Evolutionary conservation across 2,329 filamentous ascomycete genomes (phyloP), one percentile per base, ranked within the genome.

Genomic region (Byssothecium circinans): DNA sequence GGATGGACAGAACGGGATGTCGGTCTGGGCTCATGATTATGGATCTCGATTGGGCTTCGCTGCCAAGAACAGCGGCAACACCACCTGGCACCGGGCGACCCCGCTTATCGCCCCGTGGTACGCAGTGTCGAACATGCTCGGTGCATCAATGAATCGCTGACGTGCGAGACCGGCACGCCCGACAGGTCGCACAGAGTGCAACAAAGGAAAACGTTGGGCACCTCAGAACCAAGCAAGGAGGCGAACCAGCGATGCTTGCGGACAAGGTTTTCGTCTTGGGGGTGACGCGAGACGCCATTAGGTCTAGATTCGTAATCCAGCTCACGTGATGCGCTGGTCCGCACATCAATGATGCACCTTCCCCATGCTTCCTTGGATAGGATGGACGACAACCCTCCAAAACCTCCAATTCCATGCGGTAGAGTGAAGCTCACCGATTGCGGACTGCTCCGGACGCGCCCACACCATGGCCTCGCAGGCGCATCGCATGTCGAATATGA

Each of bases 391-490:
- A 63, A 62, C 49, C 56, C 43, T 17, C 34, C 47, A 52, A 46
- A 43, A 57, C 47, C 56, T 54, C 43, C 53, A 49, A 51, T 50
- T 54, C 58, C 58, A 55, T 54, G 49, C 56, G 48, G 45, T 48
- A 47, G 50, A 38, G 4, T 19, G 29, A 8, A 32, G 7, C 29
- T 14, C 10, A 14, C 29, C 4, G 14, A n/a, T n/a, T 14, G 8
- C 12, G 29, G 14, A 32, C 29, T 32, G 29, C 29, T 12, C 4
- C 12, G 14, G 6, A 7, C 14, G 29, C 8, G 29, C 12, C 29
- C 29, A 4, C 39, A 54, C 53, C 41, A 68, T 67, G 65, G 49
- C 63, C 19, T 61, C 64, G 57, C 53, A 61, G 29, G 53, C 56
- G 36, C 56, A 62, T 45, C 46, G 56, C 39, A 53, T 58, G 50